Conservation (phyloP, 2,329 filamentous ascomycete genomes). For the Aspergillus fischeri region DNA sequence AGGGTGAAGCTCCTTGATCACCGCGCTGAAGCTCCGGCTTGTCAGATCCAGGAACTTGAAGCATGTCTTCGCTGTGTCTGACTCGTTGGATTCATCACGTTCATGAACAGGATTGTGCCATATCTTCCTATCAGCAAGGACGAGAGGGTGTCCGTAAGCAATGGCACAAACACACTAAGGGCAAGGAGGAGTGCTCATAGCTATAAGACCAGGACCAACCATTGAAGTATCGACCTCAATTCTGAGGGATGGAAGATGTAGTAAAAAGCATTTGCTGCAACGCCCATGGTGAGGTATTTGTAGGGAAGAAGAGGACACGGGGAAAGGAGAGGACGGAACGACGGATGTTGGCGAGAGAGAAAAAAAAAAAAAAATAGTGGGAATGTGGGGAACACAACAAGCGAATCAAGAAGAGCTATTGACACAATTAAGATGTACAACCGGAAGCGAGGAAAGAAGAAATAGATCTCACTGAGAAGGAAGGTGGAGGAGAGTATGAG, state of each 20-base stretch:
- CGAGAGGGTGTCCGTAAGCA: slow-evolving; percentile 3
- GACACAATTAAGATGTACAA: not conserved
- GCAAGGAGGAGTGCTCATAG: slow-evolving; percentile 1
- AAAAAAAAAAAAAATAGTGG: slow-evolving; percentile 7
- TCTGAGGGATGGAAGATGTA: slow-evolving; percentile 71
- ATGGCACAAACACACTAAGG: slow-evolving; percentile 10
- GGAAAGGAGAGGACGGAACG: slow-evolving; percentile 3
- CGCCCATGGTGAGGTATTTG: slow-evolving; percentile 32
- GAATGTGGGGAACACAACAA: not conserved
- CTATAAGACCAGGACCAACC: slow-evolving; percentile 52
- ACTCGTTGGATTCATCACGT: slow-evolving; percentile 72
- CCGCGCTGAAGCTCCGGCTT: slow-evolving; percentile 85
- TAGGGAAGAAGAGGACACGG: slow-evolving; percentile 13
- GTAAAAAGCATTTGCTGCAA: slow-evolving; percentile 58
- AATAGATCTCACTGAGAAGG: slow-evolving; percentile 1
- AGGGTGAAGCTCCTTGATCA: slow-evolving; percentile 93
- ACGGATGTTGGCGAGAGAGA: slow-evolving; percentile 6
- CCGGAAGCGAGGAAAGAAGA: not conserved
- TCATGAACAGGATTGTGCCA: slow-evolving; percentile 94
- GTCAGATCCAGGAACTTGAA: slow-evolving; percentile 83
- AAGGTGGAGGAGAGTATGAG: slow-evolving; percentile 4
- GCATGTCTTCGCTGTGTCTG: slow-evolving; percentile 70
- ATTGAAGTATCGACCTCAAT: slow-evolving; percentile 81
- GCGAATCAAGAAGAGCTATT: not conserved
- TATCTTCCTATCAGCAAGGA: slow-evolving; percentile 64